These are phyloP conservation scores for Naganishia cerealis DNA, from an alignment of 1,284 basidiomycete genomes.

Conservation along the genomic window DNA sequence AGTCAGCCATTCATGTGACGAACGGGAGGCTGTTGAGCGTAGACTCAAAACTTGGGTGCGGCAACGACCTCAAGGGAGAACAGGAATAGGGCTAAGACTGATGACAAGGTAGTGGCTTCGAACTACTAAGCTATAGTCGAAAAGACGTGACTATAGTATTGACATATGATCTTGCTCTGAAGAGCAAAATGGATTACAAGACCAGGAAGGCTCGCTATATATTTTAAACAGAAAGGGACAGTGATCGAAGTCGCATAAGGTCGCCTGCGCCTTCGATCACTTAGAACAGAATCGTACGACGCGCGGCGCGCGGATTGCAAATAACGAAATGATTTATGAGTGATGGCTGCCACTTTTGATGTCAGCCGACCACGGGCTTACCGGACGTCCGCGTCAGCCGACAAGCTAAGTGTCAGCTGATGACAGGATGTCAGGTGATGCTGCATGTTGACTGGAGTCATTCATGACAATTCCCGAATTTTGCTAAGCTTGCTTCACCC, in stretches of 20 bases:
- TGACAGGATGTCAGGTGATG: no score
- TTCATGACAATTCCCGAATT: no score
- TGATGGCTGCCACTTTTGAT: not conserved
- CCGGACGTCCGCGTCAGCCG: not conserved
- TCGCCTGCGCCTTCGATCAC: not conserved
- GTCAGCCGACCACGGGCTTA: not conserved
- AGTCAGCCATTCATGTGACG: no score
- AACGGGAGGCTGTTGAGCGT: not conserved
- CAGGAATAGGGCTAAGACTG: no score
- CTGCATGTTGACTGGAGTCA: no score
- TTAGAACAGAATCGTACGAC: not conserved
- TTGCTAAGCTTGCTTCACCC: no score
- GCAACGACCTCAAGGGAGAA: no score
- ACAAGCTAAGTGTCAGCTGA: no score
- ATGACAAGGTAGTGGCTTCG: no score
- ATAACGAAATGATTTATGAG: not conserved
- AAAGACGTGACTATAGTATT: slow-evolving; percentile 21
- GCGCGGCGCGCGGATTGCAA: not conserved
- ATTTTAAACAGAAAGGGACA: not conserved
- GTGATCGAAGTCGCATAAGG: no score
- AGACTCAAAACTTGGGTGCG: not conserved
- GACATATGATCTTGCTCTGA: slow-evolving; percentile 24
- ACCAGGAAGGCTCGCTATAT: slow-evolving; percentile 11
- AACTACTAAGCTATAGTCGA: slow-evolving; percentile 11
- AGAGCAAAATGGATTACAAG: slow-evolving; percentile 18